Evolutionary conservation across 2,329 filamentous ascomycete genomes (phyloP), one percentile per base, ranked within the genome.

Genomic region (Chlorencoelia australis): DNA sequence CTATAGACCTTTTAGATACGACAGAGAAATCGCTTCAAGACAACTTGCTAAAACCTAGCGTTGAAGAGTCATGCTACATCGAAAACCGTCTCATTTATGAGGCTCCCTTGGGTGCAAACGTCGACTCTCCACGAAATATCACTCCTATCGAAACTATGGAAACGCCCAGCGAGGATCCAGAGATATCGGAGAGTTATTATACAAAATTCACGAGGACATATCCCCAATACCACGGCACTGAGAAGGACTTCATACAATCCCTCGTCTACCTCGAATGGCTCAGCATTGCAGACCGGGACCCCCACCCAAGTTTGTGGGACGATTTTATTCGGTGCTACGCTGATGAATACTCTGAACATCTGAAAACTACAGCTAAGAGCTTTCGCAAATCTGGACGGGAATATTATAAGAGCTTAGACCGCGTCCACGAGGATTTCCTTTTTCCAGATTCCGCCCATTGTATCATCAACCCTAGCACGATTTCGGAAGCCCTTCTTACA

Each of bases 281-380:
- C 2, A 53, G 55, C 27, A 46, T 53, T 16, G 42, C 51, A 13
- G 44, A 53, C 9, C 52, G 54, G 7, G 34, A 45, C 4, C 47
- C 71, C 13, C 57, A 60, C 9, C 59, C 61, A 16, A 68, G 56
- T 35, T 48, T 71, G 0, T 73, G 64, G 40, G 71, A 75, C 44
- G 71, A 74, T 37, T 69, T 73, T 35, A 62, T 75, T 30, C 54
- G 57, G 8, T 53, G 53, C 3, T 72, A 66, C 33, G 56, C 61
- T 2, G 50, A 49, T 1, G 58, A 62, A 1, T 75, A 63, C 43
- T 22, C 25, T 11, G 14, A 29, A 5, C 21, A 39, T 29, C 8
- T 39, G 15, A 31, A 19, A n/a, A n/a, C n/a, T n/a, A n/a, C n/a
- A n/a, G n/a, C n/a, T n/a, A n/a, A n/a, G n/a, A n/a, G n/a, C n/a